Base-by-base conservation (phyloP, 1,284 basidiomycete genomes). In the Porodaedalea pini region DNA sequence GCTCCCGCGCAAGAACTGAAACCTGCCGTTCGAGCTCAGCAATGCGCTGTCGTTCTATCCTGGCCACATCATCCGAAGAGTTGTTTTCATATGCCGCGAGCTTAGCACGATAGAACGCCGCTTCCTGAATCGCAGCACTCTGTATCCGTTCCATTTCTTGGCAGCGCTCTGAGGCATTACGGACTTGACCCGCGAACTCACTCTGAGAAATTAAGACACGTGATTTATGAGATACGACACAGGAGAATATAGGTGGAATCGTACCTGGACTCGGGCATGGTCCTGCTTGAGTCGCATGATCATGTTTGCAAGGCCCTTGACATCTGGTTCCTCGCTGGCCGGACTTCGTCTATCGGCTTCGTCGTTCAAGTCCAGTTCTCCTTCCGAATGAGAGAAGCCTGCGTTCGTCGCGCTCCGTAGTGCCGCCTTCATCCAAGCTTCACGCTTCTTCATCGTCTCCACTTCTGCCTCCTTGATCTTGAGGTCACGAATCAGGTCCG, bases 91-190 rank as follows among this genome's bases (percentile, higher is more conserved):
- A 75, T 0, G 96, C 94, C 3, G 86, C 80, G 10, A 97, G 76
- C 74, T 98, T 98, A 49, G 95, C 92, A 48, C 96, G 92, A 71
- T 94, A 98, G 74, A 92, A 99, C 1, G 95, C 92, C 1, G 96
- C 92, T 71, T 99, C 97, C 70, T 99, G 93, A 4, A 93, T 73
- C 1, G 97, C 96, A 50, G 84, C 87, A 3, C 80, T 73, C 62
- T 90, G 89, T 56, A 87, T 75, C 37, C 88, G 83, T 63, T 98
- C 93, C 1, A 90, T 87, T 61, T 94, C 92, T 13, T 82, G 78
- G 4, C 96, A 72, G 49, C 86, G 86, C 43, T 92, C 88, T 4
- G 92, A 92, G 4, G 88, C 85, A 40, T 80, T 76, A 51, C 81
- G 85, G 1, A 90, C 86, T 71, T 94, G 92, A 57, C 86, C 85